Conservation (phyloP, 192 early-diverging fungal species). For the Umbelopsis sp. region DNA sequence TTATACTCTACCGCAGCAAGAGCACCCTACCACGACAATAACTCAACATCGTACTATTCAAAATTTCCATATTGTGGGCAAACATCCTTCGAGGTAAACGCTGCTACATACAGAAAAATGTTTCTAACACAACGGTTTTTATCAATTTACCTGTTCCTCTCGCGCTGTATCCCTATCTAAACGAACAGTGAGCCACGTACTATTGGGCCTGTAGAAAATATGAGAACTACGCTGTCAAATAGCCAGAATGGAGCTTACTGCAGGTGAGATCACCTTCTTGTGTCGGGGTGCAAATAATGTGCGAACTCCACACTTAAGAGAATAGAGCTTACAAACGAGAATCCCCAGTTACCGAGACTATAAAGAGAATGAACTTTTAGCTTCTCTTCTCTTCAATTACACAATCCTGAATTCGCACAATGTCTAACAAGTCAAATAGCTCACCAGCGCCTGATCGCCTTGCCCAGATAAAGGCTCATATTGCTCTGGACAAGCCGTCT, state of each 20-base stretch:
- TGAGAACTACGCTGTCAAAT: not conserved
- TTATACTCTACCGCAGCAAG: too few relatives aligned
- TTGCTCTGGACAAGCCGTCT: slow-evolving; percentile 26
- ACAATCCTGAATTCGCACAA: not conserved
- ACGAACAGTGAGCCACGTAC: too few relatives aligned
- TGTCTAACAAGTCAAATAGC: slow-evolving; percentile 22
- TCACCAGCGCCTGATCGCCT: slow-evolving; percentile 21
- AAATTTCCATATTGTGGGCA: too few relatives aligned
- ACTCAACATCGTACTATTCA: too few relatives aligned
- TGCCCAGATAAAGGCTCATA: slow-evolving; percentile 33
- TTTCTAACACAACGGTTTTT: too few relatives aligned
- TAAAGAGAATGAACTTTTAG: not conserved
- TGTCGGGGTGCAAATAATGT: slow-evolving; percentile 4
- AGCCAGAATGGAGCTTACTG: not conserved
- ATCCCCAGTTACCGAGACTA: not conserved
- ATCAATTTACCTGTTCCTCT: too few relatives aligned
- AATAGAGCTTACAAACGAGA: slow-evolving; percentile 13
- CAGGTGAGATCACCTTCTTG: not conserved
- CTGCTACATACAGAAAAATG: too few relatives aligned
- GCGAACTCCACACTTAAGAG: not conserved
- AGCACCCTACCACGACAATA: too few relatives aligned
- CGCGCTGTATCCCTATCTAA: too few relatives aligned
- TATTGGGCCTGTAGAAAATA: too few relatives aligned
- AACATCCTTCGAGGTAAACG: too few relatives aligned
- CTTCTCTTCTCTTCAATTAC: slow-evolving; percentile 20